phyloP scores from a whole-genome alignment of 768 basidiomycete genomes.

The Mycena olivaceomarginata region DNA sequence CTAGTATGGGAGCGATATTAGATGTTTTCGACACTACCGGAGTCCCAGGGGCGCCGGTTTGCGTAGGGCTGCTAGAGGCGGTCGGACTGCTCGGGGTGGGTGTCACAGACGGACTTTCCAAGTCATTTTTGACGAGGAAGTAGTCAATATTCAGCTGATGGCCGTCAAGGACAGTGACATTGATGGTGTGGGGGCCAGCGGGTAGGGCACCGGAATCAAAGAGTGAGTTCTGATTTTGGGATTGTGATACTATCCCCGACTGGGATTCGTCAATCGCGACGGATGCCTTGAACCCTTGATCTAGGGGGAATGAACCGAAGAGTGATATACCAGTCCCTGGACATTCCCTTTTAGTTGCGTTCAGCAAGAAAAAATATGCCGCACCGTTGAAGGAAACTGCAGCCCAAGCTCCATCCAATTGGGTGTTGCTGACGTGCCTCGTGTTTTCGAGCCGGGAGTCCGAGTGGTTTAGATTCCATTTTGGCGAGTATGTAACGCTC shows the following conservation, averaged over 20 bases:
- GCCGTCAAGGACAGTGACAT: not conserved
- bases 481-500: not conserved
- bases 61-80: too few relatives aligned
- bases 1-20: not conserved
- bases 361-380: not conserved
- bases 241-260: not conserved
- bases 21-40: not conserved
- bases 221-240: not conserved
- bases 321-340: not conserved
- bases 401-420: not conserved
- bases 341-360: not conserved
- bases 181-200: slow-evolving; percentile 11
- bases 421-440: not conserved
- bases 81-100: too few relatives aligned
- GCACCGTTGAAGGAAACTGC: slow-evolving; percentile 14
- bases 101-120: not conserved
- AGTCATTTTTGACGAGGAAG: not conserved
- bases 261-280: slow-evolving; percentile 7
- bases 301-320: not conserved
- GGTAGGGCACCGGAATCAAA: not conserved
- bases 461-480: too few relatives aligned
- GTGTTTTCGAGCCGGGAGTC: not conserved
- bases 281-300: not conserved
- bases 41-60: too few relatives aligned
- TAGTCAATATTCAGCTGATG: not conserved